A percentile compares a stretch with the other conserved stretches of the same genome.
phyloP scores from a whole-genome alignment of 495 filamentous ascomycete genomes.

The Thermothielavioides terrestris region DNA sequence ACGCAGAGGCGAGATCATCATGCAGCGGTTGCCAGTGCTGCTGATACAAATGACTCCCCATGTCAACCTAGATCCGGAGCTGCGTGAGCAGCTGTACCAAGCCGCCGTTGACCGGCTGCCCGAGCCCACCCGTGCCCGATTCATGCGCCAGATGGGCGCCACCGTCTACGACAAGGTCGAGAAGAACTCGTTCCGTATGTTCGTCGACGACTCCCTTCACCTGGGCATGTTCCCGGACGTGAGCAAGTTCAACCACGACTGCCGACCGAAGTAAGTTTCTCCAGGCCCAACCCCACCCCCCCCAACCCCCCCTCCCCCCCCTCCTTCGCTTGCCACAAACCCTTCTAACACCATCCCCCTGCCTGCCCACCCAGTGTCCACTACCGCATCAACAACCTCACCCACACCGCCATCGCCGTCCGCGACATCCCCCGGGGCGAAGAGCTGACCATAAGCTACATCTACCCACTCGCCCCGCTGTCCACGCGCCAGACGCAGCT shows the following conservation, averaged over 20 bases:
- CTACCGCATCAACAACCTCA: conserved; percentile 33
- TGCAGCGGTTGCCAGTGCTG: conserved; percentile 25
- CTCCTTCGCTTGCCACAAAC: background rate
- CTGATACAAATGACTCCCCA: conserved; percentile 25
- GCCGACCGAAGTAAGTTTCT: conserved; percentile 35
- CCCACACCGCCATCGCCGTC: conserved; percentile 32
- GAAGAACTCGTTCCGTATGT: conserved; percentile 34
- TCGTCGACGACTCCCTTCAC: conserved; percentile 27
- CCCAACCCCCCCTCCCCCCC: no score
- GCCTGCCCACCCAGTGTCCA: conserved; percentile 25
- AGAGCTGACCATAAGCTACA: conserved; percentile 37
- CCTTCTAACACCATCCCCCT: background rate
- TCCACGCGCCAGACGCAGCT: conserved; percentile 29
- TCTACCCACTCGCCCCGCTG: conserved; percentile 22
- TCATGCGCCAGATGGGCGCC: conserved; percentile 30
- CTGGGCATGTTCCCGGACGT: conserved; percentile 31
- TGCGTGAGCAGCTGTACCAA: conserved; percentile 21
- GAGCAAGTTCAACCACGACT: conserved; percentile 36
- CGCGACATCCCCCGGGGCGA: conserved; percentile 32
- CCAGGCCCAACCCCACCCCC: no score
- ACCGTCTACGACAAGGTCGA: conserved; percentile 28
- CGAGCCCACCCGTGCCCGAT: conserved; percentile 8
- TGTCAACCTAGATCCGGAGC: conserved; percentile 15
- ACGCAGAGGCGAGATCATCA: conserved; percentile 30
- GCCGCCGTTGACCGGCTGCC: conserved; percentile 25